These are phyloP conservation scores for Pythium angustatum DNA, from an alignment of 352 stramenopile species.

Conservation along the genomic window DNA sequence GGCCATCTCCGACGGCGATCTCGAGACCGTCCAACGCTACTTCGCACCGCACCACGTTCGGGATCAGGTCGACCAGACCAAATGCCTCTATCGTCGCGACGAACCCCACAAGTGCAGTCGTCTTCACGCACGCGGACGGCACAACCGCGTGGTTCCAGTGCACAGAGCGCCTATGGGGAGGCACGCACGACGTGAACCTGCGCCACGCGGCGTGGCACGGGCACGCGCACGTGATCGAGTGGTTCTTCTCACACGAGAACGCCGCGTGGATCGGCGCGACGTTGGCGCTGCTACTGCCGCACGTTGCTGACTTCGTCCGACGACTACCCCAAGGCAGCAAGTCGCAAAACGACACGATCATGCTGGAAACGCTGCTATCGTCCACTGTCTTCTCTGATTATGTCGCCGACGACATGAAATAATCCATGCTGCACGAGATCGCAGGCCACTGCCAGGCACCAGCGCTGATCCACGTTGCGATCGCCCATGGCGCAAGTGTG, in stretches of 20 bases:
- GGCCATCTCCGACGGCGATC: too few relatives aligned
- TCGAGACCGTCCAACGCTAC: too few relatives aligned
- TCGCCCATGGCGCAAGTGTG: slow-evolving; percentile 1
- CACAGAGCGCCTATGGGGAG: too few relatives aligned
- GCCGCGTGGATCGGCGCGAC: neutral
- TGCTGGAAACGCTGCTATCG: neutral
- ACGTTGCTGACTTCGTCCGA: neutral
- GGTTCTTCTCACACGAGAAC: slow-evolving; percentile 2
- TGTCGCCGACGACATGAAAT: neutral
- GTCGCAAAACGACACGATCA: neutral
- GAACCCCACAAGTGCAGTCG: neutral
- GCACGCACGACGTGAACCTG: neutral
- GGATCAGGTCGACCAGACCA: neutral
- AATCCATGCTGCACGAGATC: neutral
- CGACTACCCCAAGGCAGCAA: too few relatives aligned
- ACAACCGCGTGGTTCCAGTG: slow-evolving; percentile 1
- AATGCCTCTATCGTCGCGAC: slow-evolving; percentile 6
- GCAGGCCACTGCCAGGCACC: neutral
- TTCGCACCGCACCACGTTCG: neutral
- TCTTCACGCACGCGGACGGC: neutral
- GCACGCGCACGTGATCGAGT: slow-evolving; percentile 2
- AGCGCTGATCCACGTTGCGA: neutral
- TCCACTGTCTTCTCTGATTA: neutral
- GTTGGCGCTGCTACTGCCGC: slow-evolving; percentile 4
- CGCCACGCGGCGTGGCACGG: neutral